A percentile compares a stretch with the other conserved stretches of the same genome.
Evolutionary conservation across 768 basidiomycete genomes (phyloP).

Genomic region (Russula vinacea): DNA sequence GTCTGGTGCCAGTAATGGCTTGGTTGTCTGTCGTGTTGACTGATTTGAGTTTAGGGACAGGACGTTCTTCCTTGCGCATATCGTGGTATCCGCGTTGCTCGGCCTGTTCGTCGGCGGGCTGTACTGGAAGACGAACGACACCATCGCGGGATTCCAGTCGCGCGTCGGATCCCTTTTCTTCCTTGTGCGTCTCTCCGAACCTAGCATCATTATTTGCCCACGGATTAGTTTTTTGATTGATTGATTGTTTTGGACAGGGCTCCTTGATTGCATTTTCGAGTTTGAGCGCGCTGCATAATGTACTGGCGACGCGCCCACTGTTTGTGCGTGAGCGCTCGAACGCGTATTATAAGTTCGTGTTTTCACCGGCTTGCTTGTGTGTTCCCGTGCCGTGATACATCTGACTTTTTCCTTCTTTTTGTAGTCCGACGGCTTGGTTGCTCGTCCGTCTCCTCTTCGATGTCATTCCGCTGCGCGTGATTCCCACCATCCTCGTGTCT

Average conservation of each 20-base stretch:
- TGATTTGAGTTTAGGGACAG: conserved; percentile 57
- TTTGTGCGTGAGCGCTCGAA: conserved; percentile 89
- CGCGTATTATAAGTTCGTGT: conserved; percentile 71
- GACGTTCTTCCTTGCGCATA: conserved; percentile 77
- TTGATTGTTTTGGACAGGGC: conserved; percentile 50
- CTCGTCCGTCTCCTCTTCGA: conserved; percentile 87
- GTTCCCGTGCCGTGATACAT: not conserved
- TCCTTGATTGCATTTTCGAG: conserved; percentile 89
- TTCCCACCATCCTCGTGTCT: conserved; percentile 84
- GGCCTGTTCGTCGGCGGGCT: conserved; percentile 90
- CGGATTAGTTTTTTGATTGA: not conserved
- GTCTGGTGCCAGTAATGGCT: too few species aligned
- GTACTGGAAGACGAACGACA: conserved; percentile 74
- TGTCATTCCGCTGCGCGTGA: conserved; percentile 79
- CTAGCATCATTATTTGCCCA: not conserved
- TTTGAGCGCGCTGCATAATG: conserved; percentile 84
- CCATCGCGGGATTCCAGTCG: conserved; percentile 91
- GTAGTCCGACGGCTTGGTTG: conserved; percentile 85
- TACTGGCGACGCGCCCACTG: conserved; percentile 77
- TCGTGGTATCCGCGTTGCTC: conserved; percentile 62
- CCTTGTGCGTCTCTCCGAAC: conserved; percentile 48
- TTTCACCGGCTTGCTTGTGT: not conserved
- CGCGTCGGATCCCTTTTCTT: conserved; percentile 95
- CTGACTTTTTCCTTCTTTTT: not conserved
- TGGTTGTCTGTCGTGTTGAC: too few species aligned